Evolutionary conservation across 1,284 basidiomycete species (phyloP).

Genomic region (Cryptococcus sp.): DNA sequence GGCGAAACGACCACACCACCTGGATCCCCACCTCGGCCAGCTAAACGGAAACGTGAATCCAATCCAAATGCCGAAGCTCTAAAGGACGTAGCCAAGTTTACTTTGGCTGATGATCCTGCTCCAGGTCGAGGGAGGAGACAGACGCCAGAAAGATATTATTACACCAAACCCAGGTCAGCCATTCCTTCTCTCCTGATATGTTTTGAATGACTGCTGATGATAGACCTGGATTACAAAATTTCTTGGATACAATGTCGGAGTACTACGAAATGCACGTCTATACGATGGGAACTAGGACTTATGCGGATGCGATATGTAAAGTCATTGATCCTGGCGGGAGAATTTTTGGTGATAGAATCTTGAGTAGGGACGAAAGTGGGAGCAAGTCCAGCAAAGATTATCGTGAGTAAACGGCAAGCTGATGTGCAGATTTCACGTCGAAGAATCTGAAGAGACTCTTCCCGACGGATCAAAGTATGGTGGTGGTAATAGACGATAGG

Average conservation of each 20-base stretch:
- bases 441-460: conserved; percentile 89
- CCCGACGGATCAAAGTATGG: conserved; percentile 96
- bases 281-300: conserved; percentile 97
- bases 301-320: conserved; percentile 90
- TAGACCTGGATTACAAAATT: conserved; percentile 81
- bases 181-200: no score
- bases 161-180: conserved; percentile 86
- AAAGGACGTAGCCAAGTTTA: conserved; percentile 78
- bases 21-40: conserved; percentile 10
- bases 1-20: conserved; percentile 13
- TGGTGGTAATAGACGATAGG: conserved; percentile 96
- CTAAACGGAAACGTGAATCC: conserved; percentile 18
- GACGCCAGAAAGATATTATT: conserved; percentile 75
- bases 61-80: conserved; percentile 52
- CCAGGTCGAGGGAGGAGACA: conserved; percentile 27
- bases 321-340: conserved; percentile 85
- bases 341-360: conserved; percentile 79
- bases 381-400: conserved; percentile 51
- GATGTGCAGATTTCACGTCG: conserved; percentile 47
- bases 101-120: conserved; percentile 64
- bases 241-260: conserved; percentile 65
- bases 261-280: conserved; percentile 99
- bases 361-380: conserved; percentile 92
- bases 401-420: neutral
- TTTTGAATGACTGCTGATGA: conserved; percentile 7